Conservation (phyloP, 345 rosid species). For the Mallotus nudiflorus region DNA sequence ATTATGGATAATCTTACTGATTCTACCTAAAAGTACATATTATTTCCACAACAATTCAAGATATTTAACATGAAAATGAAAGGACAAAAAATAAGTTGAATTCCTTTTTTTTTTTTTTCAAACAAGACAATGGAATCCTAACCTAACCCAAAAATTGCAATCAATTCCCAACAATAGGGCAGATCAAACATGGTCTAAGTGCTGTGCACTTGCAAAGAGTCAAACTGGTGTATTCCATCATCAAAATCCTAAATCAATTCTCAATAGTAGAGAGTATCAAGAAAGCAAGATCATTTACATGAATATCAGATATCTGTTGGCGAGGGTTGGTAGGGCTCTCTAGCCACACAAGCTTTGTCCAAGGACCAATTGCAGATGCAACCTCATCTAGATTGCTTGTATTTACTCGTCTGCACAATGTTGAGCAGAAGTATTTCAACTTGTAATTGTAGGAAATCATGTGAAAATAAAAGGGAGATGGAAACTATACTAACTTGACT, state of each 20-base stretch:
- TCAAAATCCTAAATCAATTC: background rate
- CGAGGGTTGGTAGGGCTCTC: constrained; percentile 95
- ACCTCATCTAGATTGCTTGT: constrained; percentile 67
- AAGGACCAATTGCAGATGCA: constrained; percentile 72
- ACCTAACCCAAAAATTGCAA: too few relatives aligned
- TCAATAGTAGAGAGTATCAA: background rate
- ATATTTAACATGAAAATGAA: too few relatives aligned
- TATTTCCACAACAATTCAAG: too few relatives aligned
- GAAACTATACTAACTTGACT: constrained; percentile 64
- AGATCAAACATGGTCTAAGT: too few relatives aligned
- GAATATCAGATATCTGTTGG: constrained; percentile 79
- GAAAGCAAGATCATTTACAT: constrained; percentile 40
- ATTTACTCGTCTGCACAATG: constrained; percentile 70
- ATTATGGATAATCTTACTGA: too few relatives aligned
- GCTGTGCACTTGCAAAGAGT: background rate
- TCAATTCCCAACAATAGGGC: too few relatives aligned
- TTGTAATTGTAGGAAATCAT: constrained; percentile 1
- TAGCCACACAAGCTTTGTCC: constrained; percentile 86
- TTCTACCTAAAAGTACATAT: too few relatives aligned
- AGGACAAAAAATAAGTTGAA: too few relatives aligned
- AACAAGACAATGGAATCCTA: too few relatives aligned
- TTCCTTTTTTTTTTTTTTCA: too few relatives aligned
- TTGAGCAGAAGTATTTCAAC: constrained; percentile 20
- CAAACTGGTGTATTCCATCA: background rate
- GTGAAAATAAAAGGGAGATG: background rate